These are phyloP conservation scores for Cinnamomum micranthum DNA, from an alignment of 164 flowering plant species.

Conservation along the genomic window DNA sequence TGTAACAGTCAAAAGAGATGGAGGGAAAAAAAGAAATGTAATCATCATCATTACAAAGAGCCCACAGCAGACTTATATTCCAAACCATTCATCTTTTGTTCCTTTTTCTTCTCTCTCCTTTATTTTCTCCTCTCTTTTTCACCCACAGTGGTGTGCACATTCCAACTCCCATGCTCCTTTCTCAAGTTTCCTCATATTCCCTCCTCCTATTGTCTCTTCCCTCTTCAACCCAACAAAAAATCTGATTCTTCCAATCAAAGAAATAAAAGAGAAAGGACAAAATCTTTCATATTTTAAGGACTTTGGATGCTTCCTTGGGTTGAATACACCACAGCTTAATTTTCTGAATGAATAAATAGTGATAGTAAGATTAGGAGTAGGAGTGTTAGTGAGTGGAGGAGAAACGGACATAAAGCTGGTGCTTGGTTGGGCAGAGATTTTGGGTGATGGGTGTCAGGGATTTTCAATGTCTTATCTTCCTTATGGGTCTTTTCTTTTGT, in stretches of 20 bases:
- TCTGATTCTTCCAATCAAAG: conserved; percentile 38
- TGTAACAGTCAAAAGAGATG: conserved; percentile 34
- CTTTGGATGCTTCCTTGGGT: conserved; percentile 22
- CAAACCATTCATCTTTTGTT: conserved; percentile 33
- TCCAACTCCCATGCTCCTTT: conserved; percentile 48
- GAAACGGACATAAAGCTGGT: not conserved
- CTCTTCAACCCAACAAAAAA: conserved; percentile 44
- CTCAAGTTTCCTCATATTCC: conserved; percentile 33
- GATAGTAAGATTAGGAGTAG: conserved; percentile 4
- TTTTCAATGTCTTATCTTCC: conserved; percentile 21
- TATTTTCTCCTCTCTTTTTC: conserved; percentile 37
- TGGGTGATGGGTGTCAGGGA: conserved; percentile 30
- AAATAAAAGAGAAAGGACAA: conserved; percentile 18
- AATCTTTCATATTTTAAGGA: conserved; percentile 30
- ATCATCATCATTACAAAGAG: conserved; percentile 17
- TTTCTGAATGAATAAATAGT: conserved; percentile 3
- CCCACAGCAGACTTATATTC: conserved; percentile 32
- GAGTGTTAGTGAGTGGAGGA: conserved; percentile 3
- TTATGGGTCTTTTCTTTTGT: conserved; percentile 27
- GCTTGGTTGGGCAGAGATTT: conserved; percentile 2
- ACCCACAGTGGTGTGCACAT: conserved; percentile 53
- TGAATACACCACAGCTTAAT: conserved; percentile 6
- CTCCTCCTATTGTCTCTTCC: conserved; percentile 11
- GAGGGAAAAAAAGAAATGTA: conserved; percentile 14
- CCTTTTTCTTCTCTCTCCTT: conserved; percentile 18